Evolutionary conservation across 2,329 filamentous ascomycete species (phyloP), one percentile per base, ranked within the genome.

Genomic region (Fusarium goolgardi): DNA sequence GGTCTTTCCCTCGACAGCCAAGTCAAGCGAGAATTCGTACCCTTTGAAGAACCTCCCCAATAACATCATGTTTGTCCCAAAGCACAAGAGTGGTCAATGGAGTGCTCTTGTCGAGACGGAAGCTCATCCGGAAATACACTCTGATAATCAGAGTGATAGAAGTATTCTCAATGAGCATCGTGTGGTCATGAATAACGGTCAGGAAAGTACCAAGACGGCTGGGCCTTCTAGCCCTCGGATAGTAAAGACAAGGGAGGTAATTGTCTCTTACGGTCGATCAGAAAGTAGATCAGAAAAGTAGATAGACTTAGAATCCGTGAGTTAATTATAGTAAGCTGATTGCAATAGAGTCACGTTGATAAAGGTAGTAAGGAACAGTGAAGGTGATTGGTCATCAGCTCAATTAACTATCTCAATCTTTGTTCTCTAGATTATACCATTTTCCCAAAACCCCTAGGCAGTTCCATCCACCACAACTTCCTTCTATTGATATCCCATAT

Each of bases 61-160:
- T 0, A 66, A 66, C 16, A 44, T 66, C 18, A 63, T 69, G 50
- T 69, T 69, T n/a, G 67, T 69, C 12, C 62, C 66, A 7, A 69
- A 69, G 43, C 44, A 69, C 20, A 69, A 63, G 20, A 62, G 57
- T 16, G 65, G 66, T 0, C 66, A 69, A 37, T 69, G 66, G 66
- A 69, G 53, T n/a, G 62, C 66, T 3, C 43, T 69, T 7, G 32
- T 69, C 2, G 57, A 69, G 35, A 69, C 57, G 0, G 66, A 69
- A 23, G 62, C 53, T 1, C 57, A 55, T 8, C 66, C 53, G 0
- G 66, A 70, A 3, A 41, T 55, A 0, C 46, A 6, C 1, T 63
- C 57, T 0, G 66, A 69, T 21, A 70, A 67, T 10, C 56, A 67
- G 34, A 69, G 65, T 12, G 66, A 69, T 5, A 63, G 34, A 13